Conservation (phyloP, 169 alveolate genomes). For the Plasmodium vivax region DNA sequence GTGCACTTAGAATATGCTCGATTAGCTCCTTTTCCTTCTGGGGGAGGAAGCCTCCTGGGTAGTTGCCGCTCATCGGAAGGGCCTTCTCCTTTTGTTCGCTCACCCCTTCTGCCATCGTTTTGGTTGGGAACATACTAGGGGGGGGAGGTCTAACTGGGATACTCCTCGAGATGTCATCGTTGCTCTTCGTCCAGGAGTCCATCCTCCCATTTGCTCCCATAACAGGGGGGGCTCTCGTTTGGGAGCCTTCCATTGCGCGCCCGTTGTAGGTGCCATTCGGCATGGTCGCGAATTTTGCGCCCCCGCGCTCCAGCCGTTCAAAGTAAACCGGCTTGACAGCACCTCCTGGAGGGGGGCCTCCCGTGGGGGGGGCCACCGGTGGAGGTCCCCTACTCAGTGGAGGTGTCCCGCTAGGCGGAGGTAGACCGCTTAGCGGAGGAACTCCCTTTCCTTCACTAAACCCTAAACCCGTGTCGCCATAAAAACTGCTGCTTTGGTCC, state of each 20-base stretch:
- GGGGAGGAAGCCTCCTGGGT: not conserved
- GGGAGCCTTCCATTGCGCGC: not conserved
- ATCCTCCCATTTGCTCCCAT: not conserved
- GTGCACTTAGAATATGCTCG: slow-evolving; percentile 4
- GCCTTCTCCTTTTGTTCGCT: slow-evolving; percentile 1
- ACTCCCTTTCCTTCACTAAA: not conserved
- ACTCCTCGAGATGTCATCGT: not conserved
- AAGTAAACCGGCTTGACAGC: not conserved
- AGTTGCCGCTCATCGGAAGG: not conserved
- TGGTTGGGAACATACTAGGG: not conserved
- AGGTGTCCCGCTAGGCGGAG: too few species aligned
- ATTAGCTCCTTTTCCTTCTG: slow-evolving; percentile 19
- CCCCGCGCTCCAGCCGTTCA: not conserved
- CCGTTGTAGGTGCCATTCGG: not conserved
- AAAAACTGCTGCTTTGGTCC: not conserved
- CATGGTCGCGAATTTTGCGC: not conserved
- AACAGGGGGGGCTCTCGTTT: not conserved
- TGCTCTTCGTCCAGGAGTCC: not conserved
- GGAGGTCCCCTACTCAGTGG: not conserved
- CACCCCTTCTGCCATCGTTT: not conserved
- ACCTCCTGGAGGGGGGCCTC: not conserved
- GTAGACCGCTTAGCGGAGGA: too few species aligned
- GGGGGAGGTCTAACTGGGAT: not conserved
- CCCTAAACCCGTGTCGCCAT: not conserved
- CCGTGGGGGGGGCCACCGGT: not conserved